Base-by-base conservation (phyloP, 805 yeast genomes). In the Metschnikowia reukaufii region DNA sequence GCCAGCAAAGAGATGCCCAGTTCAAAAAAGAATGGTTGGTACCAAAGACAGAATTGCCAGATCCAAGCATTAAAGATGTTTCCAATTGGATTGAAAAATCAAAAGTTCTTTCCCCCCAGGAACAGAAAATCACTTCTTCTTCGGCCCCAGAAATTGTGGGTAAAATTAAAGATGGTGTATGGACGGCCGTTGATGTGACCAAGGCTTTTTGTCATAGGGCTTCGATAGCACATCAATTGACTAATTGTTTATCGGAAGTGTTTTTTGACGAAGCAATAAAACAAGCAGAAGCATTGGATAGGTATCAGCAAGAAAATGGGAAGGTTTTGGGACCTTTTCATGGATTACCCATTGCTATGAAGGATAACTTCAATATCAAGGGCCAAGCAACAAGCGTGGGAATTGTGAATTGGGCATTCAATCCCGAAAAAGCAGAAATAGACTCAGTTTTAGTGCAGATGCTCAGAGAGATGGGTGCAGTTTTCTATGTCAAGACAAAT, bases 151-250 rank as follows among this genome's bases (percentile, higher is more conserved):
- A 52, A 27, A 55, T 72, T 34, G 49, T 67, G 7, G 49, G 44
- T 4, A 64, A 65, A 25, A 66, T 73, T 48, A 64, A 59, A 34
- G 33, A 36, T 35, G 33, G 33, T 32, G 40, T 67, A 46, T 67
- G 70, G 62, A 62, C 72, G 2, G 59, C 84, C 0, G 59, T 63
- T 0, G 72, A 76, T 37, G 82, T 82, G 2, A 66, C 78, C 1
- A 62, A 61, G 9, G 86, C 86, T 1, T 82, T 76, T 60, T 74
- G 81, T 49, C 82, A 82, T 56, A 62, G 86, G 37, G 79, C 86
- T 3, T 73, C 81, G 3, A 62, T 79, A 17, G 82, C 82, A 0
- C 84, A 81, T 50, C 86, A 82, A 54, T 62, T 82, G 49, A 58
- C 63, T 29, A 68, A 70, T 44, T 73, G 76, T 52, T 60, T 68